phyloP scores from a whole-genome alignment of 176 grass and related monocot species.

The Lolium multiflorum region DNA sequence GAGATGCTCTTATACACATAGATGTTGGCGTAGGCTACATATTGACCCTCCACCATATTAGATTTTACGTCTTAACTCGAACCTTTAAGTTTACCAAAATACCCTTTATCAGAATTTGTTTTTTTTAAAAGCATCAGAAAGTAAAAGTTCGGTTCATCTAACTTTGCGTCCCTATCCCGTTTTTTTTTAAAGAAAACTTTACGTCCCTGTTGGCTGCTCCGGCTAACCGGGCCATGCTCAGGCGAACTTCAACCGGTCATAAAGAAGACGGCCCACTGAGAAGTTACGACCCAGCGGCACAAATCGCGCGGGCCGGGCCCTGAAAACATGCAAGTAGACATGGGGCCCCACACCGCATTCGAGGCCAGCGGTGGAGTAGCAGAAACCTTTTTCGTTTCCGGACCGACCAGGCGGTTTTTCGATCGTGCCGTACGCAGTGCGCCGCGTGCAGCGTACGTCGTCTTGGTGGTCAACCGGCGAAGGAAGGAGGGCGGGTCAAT shows the following conservation, averaged over 20 bases:
- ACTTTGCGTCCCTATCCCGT: too few species aligned
- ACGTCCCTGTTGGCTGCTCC: not conserved
- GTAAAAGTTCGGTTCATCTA: too few species aligned
- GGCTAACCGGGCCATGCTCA: not conserved
- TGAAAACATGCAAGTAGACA: not conserved
- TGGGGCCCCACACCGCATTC: not conserved
- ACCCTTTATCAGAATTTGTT: too few species aligned
- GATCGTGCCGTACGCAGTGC: not conserved
- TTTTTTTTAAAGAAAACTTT: too few species aligned
- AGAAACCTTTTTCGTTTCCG: not conserved
- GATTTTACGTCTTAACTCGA: too few species aligned
- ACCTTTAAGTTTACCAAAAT: too few species aligned
- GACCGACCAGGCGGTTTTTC: not conserved
- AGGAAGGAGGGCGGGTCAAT: not conserved
- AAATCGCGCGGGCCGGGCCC: not conserved
- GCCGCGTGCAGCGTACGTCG: not conserved
- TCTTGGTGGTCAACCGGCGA: not conserved
- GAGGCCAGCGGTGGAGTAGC: conserved; percentile 21
- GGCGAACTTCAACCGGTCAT: not conserved
- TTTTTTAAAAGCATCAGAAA: too few species aligned
- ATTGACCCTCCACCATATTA: too few species aligned
- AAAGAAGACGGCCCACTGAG: not conserved
- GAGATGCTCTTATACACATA: too few species aligned
- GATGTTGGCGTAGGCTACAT: too few species aligned
- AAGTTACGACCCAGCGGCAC: not conserved